Evolutionary conservation across 768 basidiomycete species (phyloP), one percentile per base, ranked within the genome.

Genomic region (Tulasnella sp.): DNA sequence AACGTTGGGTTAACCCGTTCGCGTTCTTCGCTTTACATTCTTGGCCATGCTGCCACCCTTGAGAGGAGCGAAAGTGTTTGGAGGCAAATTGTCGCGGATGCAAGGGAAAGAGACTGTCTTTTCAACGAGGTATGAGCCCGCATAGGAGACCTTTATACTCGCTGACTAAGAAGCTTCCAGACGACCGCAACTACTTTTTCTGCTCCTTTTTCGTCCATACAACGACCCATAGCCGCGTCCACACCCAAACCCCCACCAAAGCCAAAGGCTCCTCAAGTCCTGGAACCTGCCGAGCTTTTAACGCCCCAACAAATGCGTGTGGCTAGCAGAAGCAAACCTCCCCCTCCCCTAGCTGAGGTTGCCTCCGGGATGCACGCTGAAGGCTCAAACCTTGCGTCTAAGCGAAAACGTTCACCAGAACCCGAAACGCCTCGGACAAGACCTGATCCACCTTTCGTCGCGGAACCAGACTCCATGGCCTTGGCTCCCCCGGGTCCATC

Each of bases 1-100:
- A 99, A 99, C 85, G 97, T 99, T n/a, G 97, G 97, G 39, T 86
- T 99, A 36, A 99, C 97, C n/a, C 92, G 98, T 82, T 95, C 97
- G 3, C 94, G 93, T 83, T 95, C 95, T 9, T 98, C 97, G 14
- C 86, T 99, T 2, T 99, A 96, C 85, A 92, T 99, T 78, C 88
- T 99, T 40, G 98, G 98, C 9, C 92, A 99, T 85, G 92, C 92
- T 18, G 87, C 94, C 9, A 99, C 97, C 1, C 88, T 99, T 7
- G 93, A 96, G 84, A 88, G 96, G 77, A 95, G 95, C 81, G 92
- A 97, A 82, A 86, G 88, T 24, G 90, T 87, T 18, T 98, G 97
- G 97, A 88, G 87, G 79, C 86, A 87, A 39, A 96, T 98, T 71
- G 88, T 98, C 36, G 84, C 86, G 27, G 92, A 98, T 83, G 95